Evolutionary conservation across 2,329 filamentous ascomycete species (phyloP), one percentile per base, ranked within the genome.

Genomic region (Colletotrichum karsti): DNA sequence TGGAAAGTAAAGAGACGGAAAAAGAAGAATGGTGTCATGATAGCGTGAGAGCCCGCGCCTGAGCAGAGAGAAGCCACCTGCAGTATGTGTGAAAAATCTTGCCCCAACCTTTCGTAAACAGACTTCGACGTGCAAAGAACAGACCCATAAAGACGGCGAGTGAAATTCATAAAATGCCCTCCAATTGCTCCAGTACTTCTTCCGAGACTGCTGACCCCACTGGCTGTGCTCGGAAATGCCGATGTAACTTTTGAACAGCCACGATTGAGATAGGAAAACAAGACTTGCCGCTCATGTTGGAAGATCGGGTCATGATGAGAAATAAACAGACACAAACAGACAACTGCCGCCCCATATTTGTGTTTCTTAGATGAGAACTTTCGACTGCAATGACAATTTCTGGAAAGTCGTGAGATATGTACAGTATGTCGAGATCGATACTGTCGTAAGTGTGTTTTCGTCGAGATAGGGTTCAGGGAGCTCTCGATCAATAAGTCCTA

Each of bases 211-310:
- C 35, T 64, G 37, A 54, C 53, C 60, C 64, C 53, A 35, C 26
- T 26, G 51, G 26, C 20, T 41, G 58, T 56, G 60, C 53, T 58
- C 37, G 22, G 42, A 26, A 39, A 67, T 67, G 64, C 60, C 57
- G 61, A 53, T 41, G 48, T 54, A 46, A 55, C 64, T 64, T 67
- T 58, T 67, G 24, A 22, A 35, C 35, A 67, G 58, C 60, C 53
- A 53, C 53, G 55, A 37, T 54, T 35, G 22, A 66, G 26, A 55
- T 35, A n/a, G 56, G 41, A 42, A 67, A 60, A 28, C 46, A 57
- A 54, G 13, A 61, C 9, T 12, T 42, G 37, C 39, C 55, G 44
- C 53, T 58, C 51, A n/a, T 35, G 20, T 53, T 15, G 20, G 46
- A 35, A 65, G 39, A 26, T 44, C 15, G 30, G 33, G 35, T 39